Evolutionary conservation across 176 grass and related monocot species (phyloP), one percentile per base, ranked within the genome.

Genomic region (Phragmites australis): DNA sequence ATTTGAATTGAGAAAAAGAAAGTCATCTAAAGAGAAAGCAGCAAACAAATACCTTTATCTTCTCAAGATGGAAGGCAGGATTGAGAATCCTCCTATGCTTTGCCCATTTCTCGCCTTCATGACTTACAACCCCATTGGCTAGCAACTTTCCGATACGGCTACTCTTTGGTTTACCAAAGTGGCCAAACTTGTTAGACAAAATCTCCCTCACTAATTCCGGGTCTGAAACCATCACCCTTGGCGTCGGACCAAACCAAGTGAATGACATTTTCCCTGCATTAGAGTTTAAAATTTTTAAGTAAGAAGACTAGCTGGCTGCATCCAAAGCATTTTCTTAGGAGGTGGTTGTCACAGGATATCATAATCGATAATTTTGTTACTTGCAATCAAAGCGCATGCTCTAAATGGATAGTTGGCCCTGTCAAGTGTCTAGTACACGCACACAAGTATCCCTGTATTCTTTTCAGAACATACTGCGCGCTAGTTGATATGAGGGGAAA

Each of bases 31-130:
- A 58, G 8, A 45, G 68, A 58, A 51, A 13, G 25, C 17, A 72
- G 44, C 21, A 34, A 60, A 31, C 6, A 84, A 65, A 16, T 64
- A 92, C 90, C 70, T 93, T 89, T 40, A 93, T 63, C 41, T 89
- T 93, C 59, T 89, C 87, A 3, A 84, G 29, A 65, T 89, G 72
- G 69, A 89, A 93, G 0, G 87, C 81, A 11, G 87, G 87, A 41
- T 72, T 84, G 72, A 93, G 80, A 53, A 93, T 86, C 87, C 87
- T 86, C 43, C 87, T 65, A 70, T 93, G 90, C 57, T 85, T 83
- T 5, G 78, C 90, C 87, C 90, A 93, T 65, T 93, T 87, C 63
- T 93, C 90, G 13, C 90, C 89, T 1, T 87, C 80, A 40, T 78
- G 25, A 44, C 5, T 81, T 2, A 43, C 78, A 0, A 87, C 17